Percentiles rank a stretch among this genome's conserved stretches.
phyloP scores from a whole-genome alignment of 345 rosid genomes.

The Populus ilicifolia region DNA sequence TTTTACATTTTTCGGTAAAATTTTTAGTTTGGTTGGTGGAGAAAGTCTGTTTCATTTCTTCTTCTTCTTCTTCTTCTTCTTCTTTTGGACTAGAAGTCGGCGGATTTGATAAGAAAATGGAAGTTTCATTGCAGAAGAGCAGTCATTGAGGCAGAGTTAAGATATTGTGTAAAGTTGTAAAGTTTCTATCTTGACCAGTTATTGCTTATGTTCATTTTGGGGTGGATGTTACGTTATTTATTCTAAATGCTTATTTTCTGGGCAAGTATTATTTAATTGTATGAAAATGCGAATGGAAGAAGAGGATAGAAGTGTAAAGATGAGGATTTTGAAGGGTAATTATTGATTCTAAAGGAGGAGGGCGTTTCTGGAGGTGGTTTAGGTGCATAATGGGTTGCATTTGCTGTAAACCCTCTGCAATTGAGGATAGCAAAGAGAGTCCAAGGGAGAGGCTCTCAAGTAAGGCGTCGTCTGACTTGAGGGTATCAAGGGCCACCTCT shows the following conservation, averaged over 20 bases:
- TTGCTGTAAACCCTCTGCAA: conserved; percentile 83
- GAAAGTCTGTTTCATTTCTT: background rate
- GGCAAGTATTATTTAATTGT: conserved; percentile 11
- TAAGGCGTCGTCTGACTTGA: conserved; percentile 54
- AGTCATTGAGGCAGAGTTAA: conserved; percentile 8
- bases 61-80: too few species aligned
- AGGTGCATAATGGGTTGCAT: conserved; percentile 70
- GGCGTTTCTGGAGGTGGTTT: conserved; percentile 31
- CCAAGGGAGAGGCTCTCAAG: conserved; percentile 63
- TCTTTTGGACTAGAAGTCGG: background rate
- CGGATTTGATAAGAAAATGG: conserved; percentile 7
- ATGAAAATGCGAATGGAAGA: conserved; percentile 25
- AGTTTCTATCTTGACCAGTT: conserved; percentile 5
- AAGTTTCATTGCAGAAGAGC: background rate
- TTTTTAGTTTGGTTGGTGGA: background rate
- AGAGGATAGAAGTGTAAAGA: conserved; percentile 17
- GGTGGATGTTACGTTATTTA: conserved; percentile 24
- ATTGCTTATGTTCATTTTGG: background rate
- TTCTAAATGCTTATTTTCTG: conserved; percentile 3
- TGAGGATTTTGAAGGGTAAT: conserved; percentile 23
- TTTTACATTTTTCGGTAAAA: background rate
- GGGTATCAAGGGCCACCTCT: conserved; percentile 56
- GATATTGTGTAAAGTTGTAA: conserved; percentile 2
- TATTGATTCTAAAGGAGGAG: conserved; percentile 33
- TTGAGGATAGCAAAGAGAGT: conserved; percentile 80